Percentiles rank a stretch among this genome's conserved stretches.
These are phyloP conservation scores for Solanum raphanifolium DNA, from an alignment of 257 asterid genomes.

Conservation along the genomic window DNA sequence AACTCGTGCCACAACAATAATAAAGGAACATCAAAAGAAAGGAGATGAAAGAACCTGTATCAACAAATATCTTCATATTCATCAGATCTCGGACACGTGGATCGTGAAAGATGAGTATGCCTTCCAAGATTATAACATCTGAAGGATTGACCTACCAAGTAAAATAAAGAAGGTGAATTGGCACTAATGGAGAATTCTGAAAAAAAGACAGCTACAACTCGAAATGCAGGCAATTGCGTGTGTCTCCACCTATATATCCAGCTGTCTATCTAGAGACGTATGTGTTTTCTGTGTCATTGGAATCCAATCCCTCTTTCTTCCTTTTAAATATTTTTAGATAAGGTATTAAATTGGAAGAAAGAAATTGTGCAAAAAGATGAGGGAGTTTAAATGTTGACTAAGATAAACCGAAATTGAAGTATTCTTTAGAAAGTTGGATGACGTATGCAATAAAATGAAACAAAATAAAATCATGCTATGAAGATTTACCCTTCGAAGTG, in stretches of 20 bases:
- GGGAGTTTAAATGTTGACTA: background rate
- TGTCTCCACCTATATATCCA: background rate
- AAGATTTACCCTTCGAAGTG: slow-evolving; percentile 68
- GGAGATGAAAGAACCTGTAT: slow-evolving; percentile 63
- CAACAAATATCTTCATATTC: slow-evolving; percentile 98
- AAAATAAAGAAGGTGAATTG: background rate
- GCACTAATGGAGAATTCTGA: background rate
- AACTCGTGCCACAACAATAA: background rate
- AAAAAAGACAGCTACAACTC: background rate
- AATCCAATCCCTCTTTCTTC: background rate
- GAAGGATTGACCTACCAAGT: slow-evolving; percentile 88
- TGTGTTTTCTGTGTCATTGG: background rate
- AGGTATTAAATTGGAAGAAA: background rate
- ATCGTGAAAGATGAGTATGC: slow-evolving; percentile 94
- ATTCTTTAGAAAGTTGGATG: background rate
- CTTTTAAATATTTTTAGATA: background rate
- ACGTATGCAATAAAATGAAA: background rate
- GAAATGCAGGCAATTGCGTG: background rate
- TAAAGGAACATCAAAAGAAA: background rate
- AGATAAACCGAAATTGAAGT: background rate
- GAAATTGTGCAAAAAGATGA: background rate
- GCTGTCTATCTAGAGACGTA: background rate
- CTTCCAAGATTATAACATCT: slow-evolving; percentile 93
- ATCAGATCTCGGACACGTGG: slow-evolving; percentile 73
- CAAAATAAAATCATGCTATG: background rate